phyloP scores from a whole-genome alignment of 495 filamentous ascomycete genomes.

The Mytilinidion resinicola region DNA sequence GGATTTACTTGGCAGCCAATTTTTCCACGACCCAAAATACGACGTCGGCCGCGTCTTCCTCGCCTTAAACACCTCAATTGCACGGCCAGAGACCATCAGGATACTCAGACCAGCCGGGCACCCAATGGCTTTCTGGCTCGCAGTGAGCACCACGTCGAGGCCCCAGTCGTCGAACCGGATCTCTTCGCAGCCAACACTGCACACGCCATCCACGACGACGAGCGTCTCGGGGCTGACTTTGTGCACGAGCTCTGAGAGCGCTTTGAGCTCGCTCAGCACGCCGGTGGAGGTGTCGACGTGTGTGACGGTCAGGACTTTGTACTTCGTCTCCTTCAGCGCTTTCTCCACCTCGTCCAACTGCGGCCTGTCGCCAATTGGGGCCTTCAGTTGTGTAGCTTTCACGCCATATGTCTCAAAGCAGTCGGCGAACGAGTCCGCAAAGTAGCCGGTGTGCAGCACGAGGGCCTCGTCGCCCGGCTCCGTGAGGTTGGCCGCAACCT shows the following conservation, averaged over 20 bases:
- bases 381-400: conserved; percentile 80
- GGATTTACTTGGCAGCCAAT: conserved; percentile 80
- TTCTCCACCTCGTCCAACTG: conserved; percentile 79
- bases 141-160: conserved; percentile 86
- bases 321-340: conserved; percentile 78
- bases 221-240: conserved; percentile 83
- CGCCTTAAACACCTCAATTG: conserved; percentile 72
- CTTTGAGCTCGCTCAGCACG: conserved; percentile 83
- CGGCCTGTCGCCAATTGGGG: conserved; percentile 82
- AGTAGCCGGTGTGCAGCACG: conserved; percentile 94
- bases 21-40: conserved; percentile 93
- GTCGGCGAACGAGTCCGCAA: conserved; percentile 88
- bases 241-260: conserved; percentile 72
- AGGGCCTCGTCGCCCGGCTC: conserved; percentile 86
- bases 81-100: conserved; percentile 81
- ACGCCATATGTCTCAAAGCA: conserved; percentile 88
- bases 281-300: conserved; percentile 97
- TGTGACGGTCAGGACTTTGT: conserved; percentile 88
- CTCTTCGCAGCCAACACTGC: conserved; percentile 92
- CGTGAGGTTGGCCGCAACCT: conserved; percentile 83
- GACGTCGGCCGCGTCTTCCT: conserved; percentile 72
- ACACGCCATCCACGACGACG: conserved; percentile 90
- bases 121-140: conserved; percentile 93
- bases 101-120: conserved; percentile 91
- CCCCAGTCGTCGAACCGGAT: conserved; percentile 93